Base-by-base conservation (phyloP, 2,329 filamentous ascomycete genomes). In the Sporothrix variecibatus region DNA sequence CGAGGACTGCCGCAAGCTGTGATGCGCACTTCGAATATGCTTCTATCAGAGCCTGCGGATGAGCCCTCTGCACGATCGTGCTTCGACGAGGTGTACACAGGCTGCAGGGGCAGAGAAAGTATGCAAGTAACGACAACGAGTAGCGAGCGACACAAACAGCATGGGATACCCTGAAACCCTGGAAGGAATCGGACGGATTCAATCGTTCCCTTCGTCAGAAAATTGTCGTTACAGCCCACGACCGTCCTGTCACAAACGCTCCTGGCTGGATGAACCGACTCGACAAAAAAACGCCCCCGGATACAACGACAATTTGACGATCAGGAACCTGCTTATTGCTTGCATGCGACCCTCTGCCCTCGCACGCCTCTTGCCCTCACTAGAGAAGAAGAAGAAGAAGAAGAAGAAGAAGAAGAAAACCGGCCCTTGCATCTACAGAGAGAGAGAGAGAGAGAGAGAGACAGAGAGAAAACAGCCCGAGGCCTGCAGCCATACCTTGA, bases 21-120 rank as follows among this genome's bases (percentile, higher is more conserved):
- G 49, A 43, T 72, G 56, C 73, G 49, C 73, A 62, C 1, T 68
- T 60, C 26, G n/a, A 17, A 51, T 72, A 43, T 71, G 46, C 53
- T 43, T 58, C 72, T 58, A 43, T 26, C 15, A 49, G 43, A 20
- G 15, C 43, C 4, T 49, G 43, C 6, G 67, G 34, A 34, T 38
- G 46, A 58, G 53, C 23, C 15, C 15, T 23, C 26, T 26, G 58
- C 71, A 40, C 20, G 6, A 23, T 17, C 56, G 23, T 34, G 53
- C 69, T 34, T 71, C 56, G 11, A 49, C 40, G 65, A 23, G 34
- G 64, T 15, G 72, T 38, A 73, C 65, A 73, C 38, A 51, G 46
- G 20, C 20, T 2, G 34, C 31, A 23, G 34, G 31, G 34, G 60
- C 60, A 38, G 26, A 64, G 34, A 28, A 28, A 15, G 8, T 23